These are phyloP conservation scores for Monsonia emarginata DNA, from an alignment of 441 rosid genomes.

Conservation along the genomic window DNA sequence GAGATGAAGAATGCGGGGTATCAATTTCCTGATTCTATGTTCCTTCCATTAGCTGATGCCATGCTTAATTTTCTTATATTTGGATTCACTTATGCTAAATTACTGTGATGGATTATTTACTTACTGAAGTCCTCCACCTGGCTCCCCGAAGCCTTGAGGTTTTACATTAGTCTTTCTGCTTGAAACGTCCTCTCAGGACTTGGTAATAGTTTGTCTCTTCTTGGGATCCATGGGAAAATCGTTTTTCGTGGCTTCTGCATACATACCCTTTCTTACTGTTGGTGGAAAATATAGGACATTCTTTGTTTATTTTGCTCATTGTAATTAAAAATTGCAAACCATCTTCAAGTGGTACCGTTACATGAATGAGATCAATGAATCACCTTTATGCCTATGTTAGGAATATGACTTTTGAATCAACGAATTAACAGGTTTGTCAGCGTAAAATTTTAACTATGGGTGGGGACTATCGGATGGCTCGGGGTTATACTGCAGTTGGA, in stretches of 20 bases:
- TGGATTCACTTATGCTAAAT: constrained; percentile 2
- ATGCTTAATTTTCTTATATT: neutral
- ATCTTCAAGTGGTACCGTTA: neutral
- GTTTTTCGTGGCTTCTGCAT: neutral
- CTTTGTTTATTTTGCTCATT: neutral
- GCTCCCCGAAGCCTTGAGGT: neutral
- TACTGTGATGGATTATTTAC: constrained; percentile 12
- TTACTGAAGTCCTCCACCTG: neutral
- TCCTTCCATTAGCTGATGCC: constrained; percentile 1
- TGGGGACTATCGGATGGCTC: constrained; percentile 58
- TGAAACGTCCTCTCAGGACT: neutral
- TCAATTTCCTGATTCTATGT: constrained; percentile 22
- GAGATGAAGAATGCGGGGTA: constrained; percentile 98
- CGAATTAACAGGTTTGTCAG: constrained; percentile 53
- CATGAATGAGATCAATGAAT: neutral
- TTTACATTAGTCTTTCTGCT: neutral
- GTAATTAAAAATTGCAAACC: neutral
- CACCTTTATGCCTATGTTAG: constrained; percentile 1
- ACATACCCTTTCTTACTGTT: neutral
- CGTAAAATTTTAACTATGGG: constrained; percentile 66
- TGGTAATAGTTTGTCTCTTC: neutral
- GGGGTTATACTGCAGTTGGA: constrained; percentile 64
- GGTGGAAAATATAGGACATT: neutral
- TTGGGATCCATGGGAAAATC: no score
- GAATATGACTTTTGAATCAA: constrained; percentile 12